Evolutionary conservation across 768 basidiomycete genomes (phyloP), one percentile per base, ranked within the genome.

Genomic region (Lanmaoa rubissima): DNA sequence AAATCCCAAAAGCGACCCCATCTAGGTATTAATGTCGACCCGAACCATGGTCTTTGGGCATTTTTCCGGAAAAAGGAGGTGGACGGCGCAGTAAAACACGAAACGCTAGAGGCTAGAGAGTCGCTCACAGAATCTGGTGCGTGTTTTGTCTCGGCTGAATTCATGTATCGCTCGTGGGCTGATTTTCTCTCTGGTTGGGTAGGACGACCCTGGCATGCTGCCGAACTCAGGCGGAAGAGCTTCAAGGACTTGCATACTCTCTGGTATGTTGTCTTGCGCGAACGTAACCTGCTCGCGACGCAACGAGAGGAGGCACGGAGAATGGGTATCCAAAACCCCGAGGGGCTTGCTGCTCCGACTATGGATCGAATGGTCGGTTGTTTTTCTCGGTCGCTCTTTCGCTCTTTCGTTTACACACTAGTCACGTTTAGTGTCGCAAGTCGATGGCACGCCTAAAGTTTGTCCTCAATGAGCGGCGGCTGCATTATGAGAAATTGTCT

Each of bases 391-490:
- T 16, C 16, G 1, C 31, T 12, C 16, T 9, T 39, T 60, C 57
- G 10, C 42, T 24, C 17, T 11, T 45, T 39, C 9, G 36, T 40
- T 62, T 31, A 66, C 45, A 57, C 26, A 51, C 46, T 5, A 4
- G 51, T 52, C 32, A n/a, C 14, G 19, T 48, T 11, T 61, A 97
- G 94, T 88, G 86, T 73, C 88, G 90, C 21, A 96, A 94, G 78
- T 88, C 92, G 19, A 96, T 97, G 94, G 93, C 92, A n/a, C 86
- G 92, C 19, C 93, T 98, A 72, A 98, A 98, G 72, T 85, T 82
- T 56, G 86, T 98, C 21, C 77, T 98, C 48, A 93, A 93, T 67
- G 95, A 98, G 69, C 87, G 97, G 36, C 81, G 94, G 44, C 70
- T 92, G 24, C 92, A 92, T 10, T 90, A 93, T 59, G 83, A 90